Evolutionary conservation across 176 grass and related monocot species (phyloP), one percentile per base, ranked within the genome.

Genomic region (Cenchrus purpureus): DNA sequence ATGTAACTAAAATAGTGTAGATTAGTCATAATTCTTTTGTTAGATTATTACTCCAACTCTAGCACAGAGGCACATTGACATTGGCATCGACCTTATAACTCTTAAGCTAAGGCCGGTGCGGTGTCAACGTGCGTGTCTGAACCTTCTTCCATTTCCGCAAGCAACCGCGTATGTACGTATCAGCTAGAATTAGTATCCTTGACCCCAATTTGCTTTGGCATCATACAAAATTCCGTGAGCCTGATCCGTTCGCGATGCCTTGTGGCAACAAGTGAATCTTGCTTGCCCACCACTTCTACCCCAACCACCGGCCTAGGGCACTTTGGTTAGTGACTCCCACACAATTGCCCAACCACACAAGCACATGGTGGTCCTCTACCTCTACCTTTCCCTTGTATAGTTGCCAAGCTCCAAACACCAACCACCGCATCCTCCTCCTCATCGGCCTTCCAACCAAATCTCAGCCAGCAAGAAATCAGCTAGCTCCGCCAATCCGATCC

Each of bases 321-420:
- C 37, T 40, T 40, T 40, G 37, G 45, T 92, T 87, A 80, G 71
- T 58, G 64, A 73, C 32, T 79, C 79, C 88, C 83, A 83, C 88
- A 90, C 72, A 73, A 65, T 67, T 86, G 49, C 58, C 73, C 79
- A 90, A 82, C 71, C 88, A 90, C 88, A 81, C 63, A 60, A 2
- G 43, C 65, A 32, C 76, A 51, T 62, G 17, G 46, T 10, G 16
- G 34, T 10, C 12, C 22, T 53, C 44, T 25, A 25, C 25, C 44
- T 14, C 40, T n/a, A 7, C n/a, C 55, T 55, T n/a, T 71, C 50
- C 9, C 16, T 51, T 29, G 50, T 37, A 40, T 59, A 61, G 68
- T 55, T 28, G 87, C 40, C 37, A 40, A 40, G 37, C 40, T 45
- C 65, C 87, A 57, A 51, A 32, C 67, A 63, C 82, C 88, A 85